Base-by-base conservation (phyloP, 176 grass and related monocot species). In the Hsuehochloa calcarea region DNA sequence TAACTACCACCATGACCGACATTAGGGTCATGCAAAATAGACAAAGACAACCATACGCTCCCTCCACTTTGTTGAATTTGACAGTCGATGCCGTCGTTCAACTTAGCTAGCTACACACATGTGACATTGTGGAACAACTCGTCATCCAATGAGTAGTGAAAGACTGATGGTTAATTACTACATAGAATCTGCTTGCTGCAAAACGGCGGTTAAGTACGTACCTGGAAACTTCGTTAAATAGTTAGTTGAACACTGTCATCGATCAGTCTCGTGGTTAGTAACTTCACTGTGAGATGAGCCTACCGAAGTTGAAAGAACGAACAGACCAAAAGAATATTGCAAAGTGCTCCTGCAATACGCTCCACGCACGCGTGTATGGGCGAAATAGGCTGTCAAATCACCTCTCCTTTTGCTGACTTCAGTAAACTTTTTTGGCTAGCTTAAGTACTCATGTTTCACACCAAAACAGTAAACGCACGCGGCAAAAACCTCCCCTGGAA, bases 401-500 rank as follows among this genome's bases (percentile, higher is more conserved):
- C 62, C 2, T 65, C 26, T 60, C 56, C 56, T 60, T 60, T 60
- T 60, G n/a, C n/a, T 26, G 22, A 60, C 58, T 60, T 60, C n/a
- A 12, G 58, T 60, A 11, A 60, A 25, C 58, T 25, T 26, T 5
- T n/a, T 10, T 11, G 56, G n/a, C n/a, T 10, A 60, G 56, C 9
- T 10, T 1, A 59, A 59, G 56, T 10, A 23, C 13, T 25, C 56
- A 34, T 15, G 27, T 64, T 14, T 3, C 27, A 34, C 60, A 66
- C 26, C 27, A 3, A 47, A 50, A 44, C 23, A 43, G 80, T 70
- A 81, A 67, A 46, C 37, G 59, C 70, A 87, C 49, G 70, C 39
- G 61, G 70, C 26, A 0, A 76, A 35, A 20, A 40, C 73, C 54
- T 26, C 5, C 54, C 54, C 59, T 20, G 68, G 87, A 85, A 81